Conservation (phyloP, 345 rosid species). For the Eucalyptus tenuipes region DNA sequence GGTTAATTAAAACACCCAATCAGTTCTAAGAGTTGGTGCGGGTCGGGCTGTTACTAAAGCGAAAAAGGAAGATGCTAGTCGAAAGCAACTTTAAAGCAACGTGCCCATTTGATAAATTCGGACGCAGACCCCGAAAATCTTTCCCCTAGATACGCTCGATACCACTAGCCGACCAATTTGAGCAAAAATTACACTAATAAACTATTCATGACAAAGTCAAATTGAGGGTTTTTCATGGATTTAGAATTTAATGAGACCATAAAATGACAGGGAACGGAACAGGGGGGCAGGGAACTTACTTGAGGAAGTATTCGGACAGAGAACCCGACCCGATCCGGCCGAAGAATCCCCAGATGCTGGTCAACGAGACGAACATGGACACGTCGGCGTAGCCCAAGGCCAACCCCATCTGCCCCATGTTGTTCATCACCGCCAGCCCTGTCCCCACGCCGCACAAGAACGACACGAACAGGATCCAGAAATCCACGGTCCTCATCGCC, state of each 20-base stretch:
- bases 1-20: not conserved
- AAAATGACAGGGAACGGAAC: not conserved
- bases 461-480: slow-evolving; percentile 79
- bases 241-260: not conserved
- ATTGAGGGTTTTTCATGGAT: not conserved
- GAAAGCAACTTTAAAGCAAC: not conserved
- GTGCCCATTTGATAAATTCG: not conserved
- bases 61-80: not conserved
- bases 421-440: slow-evolving; percentile 84
- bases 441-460: slow-evolving; percentile 94
- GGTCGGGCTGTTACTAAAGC: not conserved
- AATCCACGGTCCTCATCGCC: slow-evolving; percentile 55
- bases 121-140: not conserved
- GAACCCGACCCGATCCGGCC: slow-evolving; percentile 83
- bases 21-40: not conserved
- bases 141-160: rapidly evolving
- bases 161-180: not conserved
- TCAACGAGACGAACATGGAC: slow-evolving; percentile 74
- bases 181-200: not conserved
- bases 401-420: slow-evolving; percentile 88
- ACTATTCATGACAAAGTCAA: not conserved
- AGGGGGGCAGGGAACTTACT: slow-evolving; percentile 19
- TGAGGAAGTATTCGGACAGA: slow-evolving; percentile 64
- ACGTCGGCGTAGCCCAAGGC: slow-evolving; percentile 86
- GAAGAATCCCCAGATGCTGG: slow-evolving; percentile 89